Base-by-base conservation (phyloP, 2,329 filamentous ascomycete genomes). In the Cercospora berteroae region DNA sequence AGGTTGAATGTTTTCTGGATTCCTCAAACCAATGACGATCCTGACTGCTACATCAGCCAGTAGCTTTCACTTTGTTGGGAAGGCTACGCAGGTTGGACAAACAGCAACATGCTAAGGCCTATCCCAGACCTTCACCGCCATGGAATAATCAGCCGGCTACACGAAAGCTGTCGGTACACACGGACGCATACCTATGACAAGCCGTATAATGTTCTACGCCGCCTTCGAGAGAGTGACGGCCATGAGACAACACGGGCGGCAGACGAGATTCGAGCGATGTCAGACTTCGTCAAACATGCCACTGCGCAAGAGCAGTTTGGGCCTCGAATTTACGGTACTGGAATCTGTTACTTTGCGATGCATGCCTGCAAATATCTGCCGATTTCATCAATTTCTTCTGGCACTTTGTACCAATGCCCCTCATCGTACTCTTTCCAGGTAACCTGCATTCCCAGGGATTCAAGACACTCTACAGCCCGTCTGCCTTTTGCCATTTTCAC, bases 1-100 rank as follows among this genome's bases (percentile, higher is more conserved):
- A 16, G 67, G 67, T 7, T 69, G 66, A 70, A 57, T 8, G 44
- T 12, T 6, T 48, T 48, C 23, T 12, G 23, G 23, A 50, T 10
- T 50, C n/a, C 13, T 13, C 13, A 36, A 13, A 20, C 18, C 44
- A 50, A 18, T 23, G 44, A 50, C 44, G 10, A 10, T 10, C 18
- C 44, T 18, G 44, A 18, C n/a, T 50, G 13, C 44, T 25, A 25
- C 8, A 50, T 9, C 18, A 18, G n/a, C 44, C 8, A 18, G 44
- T 12, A 50, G 5, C 23, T 50, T 36, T 5, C 33, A 36, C 33
- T 36, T 4, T 36, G 16, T 36, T 36, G 12, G 5, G 5, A 27
- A 27, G 25, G 25, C 25, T 27, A 27, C 25, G 25, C 25, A 27
- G 3, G 33, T 13, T 36, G 12, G 12, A 36, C 12, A 16, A 5